Conservation (phyloP, 495 filamentous ascomycete species). For the Tuber magnatum region DNA sequence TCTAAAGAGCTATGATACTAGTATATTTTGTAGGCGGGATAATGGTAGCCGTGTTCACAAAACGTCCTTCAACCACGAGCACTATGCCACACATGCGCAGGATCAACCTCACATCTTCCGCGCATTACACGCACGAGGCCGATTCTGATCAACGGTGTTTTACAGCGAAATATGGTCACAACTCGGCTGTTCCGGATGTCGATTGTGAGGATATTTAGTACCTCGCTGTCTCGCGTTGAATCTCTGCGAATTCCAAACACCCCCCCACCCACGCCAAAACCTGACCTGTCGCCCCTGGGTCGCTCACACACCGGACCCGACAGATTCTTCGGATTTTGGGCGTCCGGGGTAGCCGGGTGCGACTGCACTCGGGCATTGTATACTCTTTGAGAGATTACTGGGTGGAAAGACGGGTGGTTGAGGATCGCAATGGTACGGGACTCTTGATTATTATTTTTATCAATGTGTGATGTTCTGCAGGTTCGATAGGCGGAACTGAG, state of each 20-base stretch:
- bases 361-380: background rate
- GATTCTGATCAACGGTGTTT: constrained; percentile 1
- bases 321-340: too few species aligned
- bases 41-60: too few species aligned
- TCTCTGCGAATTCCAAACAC: too few species aligned
- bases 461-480: background rate
- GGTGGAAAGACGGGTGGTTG: background rate
- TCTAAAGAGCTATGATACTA: too few species aligned
- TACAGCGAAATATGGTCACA: background rate
- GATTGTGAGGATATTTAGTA: too few species aligned
- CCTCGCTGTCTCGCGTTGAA: too few species aligned
- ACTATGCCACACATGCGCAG: background rate
- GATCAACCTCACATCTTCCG: background rate
- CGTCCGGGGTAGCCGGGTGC: background rate
- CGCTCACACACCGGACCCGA: too few species aligned
- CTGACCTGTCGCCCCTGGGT: too few species aligned
- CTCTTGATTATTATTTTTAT: background rate
- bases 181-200: background rate
- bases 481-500: background rate
- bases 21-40: too few species aligned
- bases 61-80: too few species aligned
- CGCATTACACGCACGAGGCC: background rate
- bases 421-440: background rate
- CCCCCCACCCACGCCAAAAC: too few species aligned
- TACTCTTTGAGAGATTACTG: background rate